Evolutionary conservation across 2,329 filamentous ascomycete genomes (phyloP).

Genomic region (Talaromyces amestolkiae): DNA sequence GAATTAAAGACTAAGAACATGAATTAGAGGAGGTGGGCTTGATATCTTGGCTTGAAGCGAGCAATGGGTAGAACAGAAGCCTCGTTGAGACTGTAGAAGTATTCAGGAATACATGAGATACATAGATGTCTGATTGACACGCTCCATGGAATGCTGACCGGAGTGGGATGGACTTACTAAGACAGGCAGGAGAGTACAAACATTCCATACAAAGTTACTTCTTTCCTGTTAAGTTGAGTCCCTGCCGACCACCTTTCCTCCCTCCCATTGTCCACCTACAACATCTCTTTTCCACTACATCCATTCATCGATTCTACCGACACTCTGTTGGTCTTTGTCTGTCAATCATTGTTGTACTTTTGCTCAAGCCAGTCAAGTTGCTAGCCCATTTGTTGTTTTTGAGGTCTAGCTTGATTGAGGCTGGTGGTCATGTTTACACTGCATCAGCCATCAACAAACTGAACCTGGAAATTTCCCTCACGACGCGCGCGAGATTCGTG

Average conservation of each 20-base stretch:
- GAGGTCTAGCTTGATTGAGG: background rate
- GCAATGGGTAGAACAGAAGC: background rate
- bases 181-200: background rate
- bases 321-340: background rate
- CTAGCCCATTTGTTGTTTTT: background rate
- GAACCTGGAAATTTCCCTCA: background rate
- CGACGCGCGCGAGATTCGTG: background rate
- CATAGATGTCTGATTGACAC: background rate
- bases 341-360: background rate
- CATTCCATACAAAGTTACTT: constrained; percentile 3
- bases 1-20: background rate
- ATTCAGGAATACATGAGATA: background rate
- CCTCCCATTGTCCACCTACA: background rate
- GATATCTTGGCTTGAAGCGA: background rate
- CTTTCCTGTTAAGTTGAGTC: background rate
- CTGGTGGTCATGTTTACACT: background rate
- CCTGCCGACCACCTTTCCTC: background rate
- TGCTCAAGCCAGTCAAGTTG: background rate
- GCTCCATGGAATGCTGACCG: background rate
- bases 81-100: background rate
- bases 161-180: background rate
- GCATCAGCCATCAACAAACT: background rate
- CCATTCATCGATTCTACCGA: background rate
- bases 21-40: background rate
- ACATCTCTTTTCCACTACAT: background rate